Evolutionary conservation across 768 basidiomycete species (phyloP).

Genomic region (Xerocomellus dryophilus): DNA sequence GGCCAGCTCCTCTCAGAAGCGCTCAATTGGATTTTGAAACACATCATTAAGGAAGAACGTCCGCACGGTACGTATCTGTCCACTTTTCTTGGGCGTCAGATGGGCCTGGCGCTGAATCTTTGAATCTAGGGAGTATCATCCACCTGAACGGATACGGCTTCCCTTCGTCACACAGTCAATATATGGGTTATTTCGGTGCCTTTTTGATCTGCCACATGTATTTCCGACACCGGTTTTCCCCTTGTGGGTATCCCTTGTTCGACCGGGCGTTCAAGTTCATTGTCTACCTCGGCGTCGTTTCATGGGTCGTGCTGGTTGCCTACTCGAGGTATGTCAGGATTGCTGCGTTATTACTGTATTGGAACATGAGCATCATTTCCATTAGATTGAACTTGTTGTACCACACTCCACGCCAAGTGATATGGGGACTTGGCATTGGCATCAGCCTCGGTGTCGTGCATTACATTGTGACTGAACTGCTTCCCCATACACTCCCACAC

Average conservation of each 20-base stretch:
- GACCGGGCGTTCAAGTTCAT: slow-evolving; percentile 49
- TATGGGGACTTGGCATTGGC: slow-evolving; percentile 74
- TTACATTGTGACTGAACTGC: slow-evolving; percentile 55
- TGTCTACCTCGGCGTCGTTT: slow-evolving; percentile 48
- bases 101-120: slow-evolving; percentile 1
- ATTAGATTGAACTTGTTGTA: slow-evolving; percentile 67
- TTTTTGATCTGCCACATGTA: slow-evolving; percentile 74
- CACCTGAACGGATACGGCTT: slow-evolving; percentile 70
- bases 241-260: slow-evolving; percentile 48
- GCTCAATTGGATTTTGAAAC: slow-evolving; percentile 69
- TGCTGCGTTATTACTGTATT: neutral
- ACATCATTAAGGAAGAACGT: slow-evolving; percentile 60
- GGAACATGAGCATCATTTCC: neutral
- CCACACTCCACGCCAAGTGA: slow-evolving; percentile 67
- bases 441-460: slow-evolving; percentile 47
- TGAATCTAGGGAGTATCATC: slow-evolving; percentile 13
- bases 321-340: slow-evolving; percentile 65
- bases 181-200: slow-evolving; percentile 82
- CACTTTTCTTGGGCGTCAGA: neutral
- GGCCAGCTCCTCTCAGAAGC: slow-evolving; percentile 74
- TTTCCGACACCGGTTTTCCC: slow-evolving; percentile 61
- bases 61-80: slow-evolving; percentile 50
- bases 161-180: slow-evolving; percentile 87
- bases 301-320: slow-evolving; percentile 65
- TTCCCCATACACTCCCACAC: slow-evolving; percentile 52